These are phyloP conservation scores for Trifolium fragiferum DNA, from an alignment of 306 rosid genomes.

Conservation along the genomic window DNA sequence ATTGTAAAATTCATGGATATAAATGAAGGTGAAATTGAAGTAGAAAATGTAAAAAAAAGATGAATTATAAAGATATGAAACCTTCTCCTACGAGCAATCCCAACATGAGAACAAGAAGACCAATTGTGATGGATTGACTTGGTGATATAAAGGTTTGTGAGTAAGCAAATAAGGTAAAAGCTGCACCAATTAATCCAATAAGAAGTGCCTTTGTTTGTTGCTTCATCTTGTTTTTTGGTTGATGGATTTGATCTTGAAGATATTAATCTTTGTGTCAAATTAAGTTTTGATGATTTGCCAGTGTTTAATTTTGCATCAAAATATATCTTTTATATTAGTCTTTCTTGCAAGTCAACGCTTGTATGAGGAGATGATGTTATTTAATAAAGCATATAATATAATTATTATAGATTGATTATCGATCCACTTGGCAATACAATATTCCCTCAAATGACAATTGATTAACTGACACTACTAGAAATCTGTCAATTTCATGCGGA, in stretches of 20 bases:
- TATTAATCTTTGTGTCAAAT: neutral
- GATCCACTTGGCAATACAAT: slow-evolving; percentile 28
- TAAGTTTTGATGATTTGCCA: slow-evolving; percentile 4
- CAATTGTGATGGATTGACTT: slow-evolving; percentile 62
- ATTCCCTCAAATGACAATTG: no score
- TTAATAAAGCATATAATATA: neutral
- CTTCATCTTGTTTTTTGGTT: slow-evolving; percentile 49
- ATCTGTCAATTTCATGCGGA: no score
- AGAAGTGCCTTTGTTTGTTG: slow-evolving; percentile 55
- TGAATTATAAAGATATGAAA: slow-evolving; percentile 55
- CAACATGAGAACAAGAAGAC: slow-evolving; percentile 73
- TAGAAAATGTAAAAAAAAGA: neutral
- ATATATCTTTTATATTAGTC: neutral
- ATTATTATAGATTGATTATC: slow-evolving; percentile 17
- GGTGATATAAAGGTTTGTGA: slow-evolving; percentile 68
- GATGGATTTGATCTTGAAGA: slow-evolving; percentile 13
- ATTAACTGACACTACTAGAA: no score
- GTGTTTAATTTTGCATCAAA: slow-evolving; percentile 1
- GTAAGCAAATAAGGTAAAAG: slow-evolving; percentile 66
- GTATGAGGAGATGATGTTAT: neutral
- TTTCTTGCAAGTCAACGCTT: slow-evolving; percentile 45
- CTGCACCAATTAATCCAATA: slow-evolving; percentile 80
- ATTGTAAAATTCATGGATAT: neutral
- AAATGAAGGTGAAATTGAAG: slow-evolving; percentile 11
- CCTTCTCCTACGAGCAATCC: slow-evolving; percentile 84